A percentile compares a stretch with the other conserved stretches of the same genome.
Conservation (phyloP, 345 rosid genomes). For the Punica granatum region DNA sequence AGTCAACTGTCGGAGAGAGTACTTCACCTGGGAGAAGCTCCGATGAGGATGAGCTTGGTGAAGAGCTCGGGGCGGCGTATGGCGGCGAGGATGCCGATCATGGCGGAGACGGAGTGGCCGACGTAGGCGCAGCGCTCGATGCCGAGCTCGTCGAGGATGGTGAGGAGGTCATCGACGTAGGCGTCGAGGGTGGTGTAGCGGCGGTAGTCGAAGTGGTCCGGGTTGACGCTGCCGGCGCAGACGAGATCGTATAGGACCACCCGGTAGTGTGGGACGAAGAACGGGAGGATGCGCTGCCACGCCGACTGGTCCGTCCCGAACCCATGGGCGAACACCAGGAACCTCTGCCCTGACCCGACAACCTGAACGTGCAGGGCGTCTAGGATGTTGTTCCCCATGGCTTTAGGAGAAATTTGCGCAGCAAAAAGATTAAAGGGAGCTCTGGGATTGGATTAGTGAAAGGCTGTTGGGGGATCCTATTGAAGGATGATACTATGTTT, state of each 20-base stretch:
- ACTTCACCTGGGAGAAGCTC: constrained; percentile 41
- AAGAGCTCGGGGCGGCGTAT: constrained; percentile 47
- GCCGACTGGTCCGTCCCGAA: constrained; percentile 47
- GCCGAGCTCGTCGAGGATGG: constrained; percentile 34
- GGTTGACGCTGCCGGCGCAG: constrained; percentile 49
- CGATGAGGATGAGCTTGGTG: constrained; percentile 41
- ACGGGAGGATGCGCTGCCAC: constrained; percentile 48
- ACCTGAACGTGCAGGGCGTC: constrained; percentile 39
- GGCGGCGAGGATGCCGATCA: constrained; percentile 40
- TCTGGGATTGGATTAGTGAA: background rate
- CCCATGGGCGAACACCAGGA: constrained; percentile 38
- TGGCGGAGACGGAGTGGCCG: constrained; percentile 48
- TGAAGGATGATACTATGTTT: too few relatives aligned
- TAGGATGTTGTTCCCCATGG: constrained; percentile 23
- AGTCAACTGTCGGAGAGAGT: too few relatives aligned
- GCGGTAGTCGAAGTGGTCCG: constrained; percentile 33
- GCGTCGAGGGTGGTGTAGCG: constrained; percentile 34
- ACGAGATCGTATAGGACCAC: constrained; percentile 42
- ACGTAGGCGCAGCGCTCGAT: constrained; percentile 37
- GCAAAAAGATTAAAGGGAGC: background rate
- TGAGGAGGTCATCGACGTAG: constrained; percentile 39
- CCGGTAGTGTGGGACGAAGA: constrained; percentile 24
- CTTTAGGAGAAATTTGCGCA: background rate
- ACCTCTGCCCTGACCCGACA: constrained; percentile 32
- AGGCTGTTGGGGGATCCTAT: background rate